Base-by-base conservation (phyloP, 148 eudicot genomes). In the Vaccinium macrocarpon region DNA sequence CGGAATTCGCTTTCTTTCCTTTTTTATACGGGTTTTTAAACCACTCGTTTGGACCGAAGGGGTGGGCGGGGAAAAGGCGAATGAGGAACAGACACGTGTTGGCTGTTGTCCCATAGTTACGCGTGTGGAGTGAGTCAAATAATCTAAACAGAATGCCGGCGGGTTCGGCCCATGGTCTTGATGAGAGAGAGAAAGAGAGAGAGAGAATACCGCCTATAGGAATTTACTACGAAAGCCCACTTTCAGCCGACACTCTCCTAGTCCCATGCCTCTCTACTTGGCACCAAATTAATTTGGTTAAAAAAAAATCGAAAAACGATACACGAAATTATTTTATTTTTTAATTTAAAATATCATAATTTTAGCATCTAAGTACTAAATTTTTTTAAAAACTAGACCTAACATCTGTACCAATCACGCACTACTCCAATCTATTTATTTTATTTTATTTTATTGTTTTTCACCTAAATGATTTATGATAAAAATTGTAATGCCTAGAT, bases 121-220 rank as follows among this genome's bases (percentile, higher is more conserved):
- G 72, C 72, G 72, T 64, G 35, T 66, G 72, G 15, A 25, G 32
- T 11, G 18, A 68, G 38, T 27, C 35, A 68, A 13, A 27, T 19
- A 57, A 57, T 57, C 68, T 23, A 18, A 52, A 76, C 56, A 10
- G 56, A 52, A 53, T 53, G 81, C 81, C 64, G 64, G 81, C 81
- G 18, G 53, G 64, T 53, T n/a, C 81, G 81, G 81, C 81, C 64
- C 81, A 55, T 6, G 61, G 81, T 78, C 46, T 53, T 15, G 35
- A 70, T 12, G 73, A 29, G 27, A 8, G 66, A 61, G 64, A 57
- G n/a, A 57, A n/a, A n/a, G n/a, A n/a, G 61, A 56, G 62, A 61
- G 25, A 12, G 18, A 27, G 73, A 68, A 23, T 68, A 61, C 25
- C 16, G 2, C 59, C 59, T 3, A 2, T 4, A 12, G 16, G 38